Evolutionary conservation across 2,329 filamentous ascomycete genomes (phyloP), one percentile per base, ranked within the genome.

Genomic region (Ceratocystis cubensis): DNA sequence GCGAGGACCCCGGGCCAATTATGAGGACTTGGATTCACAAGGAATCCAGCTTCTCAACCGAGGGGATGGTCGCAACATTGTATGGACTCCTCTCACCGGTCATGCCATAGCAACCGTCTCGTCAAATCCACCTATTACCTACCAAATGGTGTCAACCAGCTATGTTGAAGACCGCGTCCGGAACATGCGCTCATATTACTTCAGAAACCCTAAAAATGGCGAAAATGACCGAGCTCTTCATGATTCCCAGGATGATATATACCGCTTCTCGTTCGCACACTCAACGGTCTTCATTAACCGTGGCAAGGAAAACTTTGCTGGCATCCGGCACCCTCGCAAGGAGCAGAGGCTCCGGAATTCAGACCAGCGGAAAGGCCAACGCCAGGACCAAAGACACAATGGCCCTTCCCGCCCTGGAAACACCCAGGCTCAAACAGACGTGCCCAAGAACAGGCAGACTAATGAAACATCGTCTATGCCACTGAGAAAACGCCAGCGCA

Each of bases 261-360:
- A 88, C 72, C 80, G 88, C 41, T 91, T 89, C 73, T 87, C 86
- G 0, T 91, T 91, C 71, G 87, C 91, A 73, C 78, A 85, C 66
- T 80, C 79, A 0, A 83, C 86, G 68, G 72, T 75, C 5, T 84
- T 91, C 65, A 87, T 91, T 57, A 88, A 91, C 73, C 81, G 86
- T 65, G 88, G 88, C 15, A 84, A 84, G 17, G 88, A 91, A 73
- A 84, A 86, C 46, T 87, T 87, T 72, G 76, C 84, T 61, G 84
- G 84, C 17, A 85, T 87, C 68, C 78, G 84, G 28, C 84, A 83
- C 28, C 84, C 84, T 1, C 80, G 50, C 25, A 59, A 57, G 33
- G 22, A 71, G 72, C 56, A 73, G 74, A 68, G 71, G 74, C 22
- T 75, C 72, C 4, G 70, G 71, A 25, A 73, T 70, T 22, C 46